Evolutionary conservation across 1,284 basidiomycete species (phyloP), one percentile per base, ranked within the genome.

Genomic region (Neonothopanus nambi): DNA sequence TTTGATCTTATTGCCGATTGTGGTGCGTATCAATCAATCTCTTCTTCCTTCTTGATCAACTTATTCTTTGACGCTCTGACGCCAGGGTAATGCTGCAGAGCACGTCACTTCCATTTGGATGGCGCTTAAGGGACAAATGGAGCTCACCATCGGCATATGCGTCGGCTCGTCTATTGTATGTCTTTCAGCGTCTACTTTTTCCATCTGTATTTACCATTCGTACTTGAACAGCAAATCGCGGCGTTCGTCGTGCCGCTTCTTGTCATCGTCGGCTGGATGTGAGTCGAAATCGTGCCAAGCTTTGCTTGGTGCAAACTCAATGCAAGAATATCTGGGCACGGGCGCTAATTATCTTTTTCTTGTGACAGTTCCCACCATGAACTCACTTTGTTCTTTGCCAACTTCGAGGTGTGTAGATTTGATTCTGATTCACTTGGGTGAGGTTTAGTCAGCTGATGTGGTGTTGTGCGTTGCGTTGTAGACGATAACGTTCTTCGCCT

Each of bases 61-160:
- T 28, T n/a, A n/a, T n/a, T 1, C 30, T 18, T 4, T 33, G 30
- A 33, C 30, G 30, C 23, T n/a, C n/a, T n/a, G n/a, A n/a, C n/a
- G n/a, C 13, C 49, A 86, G 82, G 81, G 84, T 2, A 91, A 91
- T 64, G 86, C 89, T 11, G 90, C 91, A 15, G 92, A 89, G 64
- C 86, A 89, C 61, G 82, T 86, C 35, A 94, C 91, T 0, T 85
- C 89, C 6, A 82, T 95, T 3, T 93, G 90, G 87, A 95, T 95
- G 93, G 92, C 93, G 0, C 78, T 89, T 78, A 93, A 93, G 70
- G 78, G 82, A 58, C 89, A 91, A 65, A 93, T 93, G 85, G 90
- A 93, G 65, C 74, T 93, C 30, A 88, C 91, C 0, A 91, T 97
- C 58, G 87, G 87, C 3, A 92, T 98, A 56, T 91, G 91, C 53